These are phyloP conservation scores for Neodidymelliopsis sp. DNA, from an alignment of 2,329 filamentous ascomycete genomes.

Conservation along the genomic window DNA sequence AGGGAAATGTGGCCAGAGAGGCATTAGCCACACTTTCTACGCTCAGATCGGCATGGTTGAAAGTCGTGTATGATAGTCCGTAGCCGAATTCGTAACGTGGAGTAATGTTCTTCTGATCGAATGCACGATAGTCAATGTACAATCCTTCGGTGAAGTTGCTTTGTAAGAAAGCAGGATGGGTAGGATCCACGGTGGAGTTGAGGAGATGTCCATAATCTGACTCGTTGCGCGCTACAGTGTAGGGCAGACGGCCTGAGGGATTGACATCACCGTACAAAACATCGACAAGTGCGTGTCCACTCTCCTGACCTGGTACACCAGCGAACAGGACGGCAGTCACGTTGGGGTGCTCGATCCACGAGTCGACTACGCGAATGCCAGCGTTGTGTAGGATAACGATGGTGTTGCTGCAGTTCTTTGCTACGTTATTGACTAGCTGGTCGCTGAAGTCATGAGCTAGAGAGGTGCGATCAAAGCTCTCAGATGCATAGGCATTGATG, in stretches of 20 bases:
- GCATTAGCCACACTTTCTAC: conserved; percentile 60
- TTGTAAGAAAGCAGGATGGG: conserved; percentile 72
- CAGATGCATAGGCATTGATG: conserved; percentile 61
- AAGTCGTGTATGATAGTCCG: conserved; percentile 77
- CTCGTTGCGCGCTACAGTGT: conserved; percentile 75
- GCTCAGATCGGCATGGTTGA: conserved; percentile 70
- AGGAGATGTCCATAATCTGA: conserved; percentile 73
- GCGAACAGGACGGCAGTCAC: conserved; percentile 84
- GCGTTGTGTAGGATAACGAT: conserved; percentile 56
- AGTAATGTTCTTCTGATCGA: conserved; percentile 68
- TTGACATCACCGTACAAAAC: conserved; percentile 81
- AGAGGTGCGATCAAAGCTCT: conserved; percentile 35
- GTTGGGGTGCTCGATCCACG: conserved; percentile 77
- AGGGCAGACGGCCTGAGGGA: conserved; percentile 76
- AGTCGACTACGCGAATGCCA: conserved; percentile 72
- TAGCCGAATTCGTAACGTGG: conserved; percentile 83
- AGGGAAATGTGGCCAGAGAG: conserved; percentile 20
- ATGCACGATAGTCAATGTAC: conserved; percentile 81
- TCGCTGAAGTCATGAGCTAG: conserved; percentile 34
- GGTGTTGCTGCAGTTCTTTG: conserved; percentile 58
- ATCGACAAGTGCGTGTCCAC: conserved; percentile 77
- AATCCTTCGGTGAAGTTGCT: conserved; percentile 76
- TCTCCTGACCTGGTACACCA: conserved; percentile 80
- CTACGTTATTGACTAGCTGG: conserved; percentile 54
- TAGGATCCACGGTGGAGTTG: conserved; percentile 45